phyloP scores from a whole-genome alignment of 768 basidiomycete genomes.

The Boletus speciosus region DNA sequence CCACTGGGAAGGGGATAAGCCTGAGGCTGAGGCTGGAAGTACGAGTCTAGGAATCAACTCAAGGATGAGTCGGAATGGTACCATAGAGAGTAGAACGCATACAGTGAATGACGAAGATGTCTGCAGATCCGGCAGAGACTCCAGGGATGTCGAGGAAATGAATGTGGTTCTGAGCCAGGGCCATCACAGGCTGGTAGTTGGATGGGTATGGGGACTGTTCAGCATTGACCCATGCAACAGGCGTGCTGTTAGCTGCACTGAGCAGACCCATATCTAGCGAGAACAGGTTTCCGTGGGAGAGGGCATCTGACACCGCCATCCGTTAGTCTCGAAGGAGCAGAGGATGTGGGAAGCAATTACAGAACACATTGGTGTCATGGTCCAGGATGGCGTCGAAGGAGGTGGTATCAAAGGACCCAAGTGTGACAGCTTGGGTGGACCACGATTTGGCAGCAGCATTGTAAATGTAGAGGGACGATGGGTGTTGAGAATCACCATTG shows the following conservation, averaged over 20 bases:
- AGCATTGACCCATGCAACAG: constrained; percentile 64
- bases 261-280: constrained; percentile 67
- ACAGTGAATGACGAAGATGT: constrained; percentile 90
- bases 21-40: constrained; percentile 72
- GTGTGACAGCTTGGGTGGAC: constrained; percentile 65
- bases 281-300: constrained; percentile 62
- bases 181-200: constrained; percentile 70
- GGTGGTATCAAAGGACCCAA: constrained; percentile 56
- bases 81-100: constrained; percentile 24
- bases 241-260: constrained; percentile 53
- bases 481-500: constrained; percentile 68
- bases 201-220: constrained; percentile 54
- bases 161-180: constrained; percentile 82
- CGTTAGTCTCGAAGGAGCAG: constrained; percentile 4
- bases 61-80: not conserved
- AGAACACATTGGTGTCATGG: constrained; percentile 93
- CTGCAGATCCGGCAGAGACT: constrained; percentile 61
- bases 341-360: constrained; percentile 31
- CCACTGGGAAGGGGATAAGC: constrained; percentile 47
- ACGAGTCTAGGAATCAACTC: constrained; percentile 49
- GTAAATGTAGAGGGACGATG: constrained; percentile 75
- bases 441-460: constrained; percentile 69
- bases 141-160: constrained; percentile 76
- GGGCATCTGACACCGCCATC: constrained; percentile 48
- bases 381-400: constrained; percentile 77